These are phyloP conservation scores for Karstenula rhodostoma DNA, from an alignment of 2,329 filamentous ascomycete species.

Conservation along the genomic window DNA sequence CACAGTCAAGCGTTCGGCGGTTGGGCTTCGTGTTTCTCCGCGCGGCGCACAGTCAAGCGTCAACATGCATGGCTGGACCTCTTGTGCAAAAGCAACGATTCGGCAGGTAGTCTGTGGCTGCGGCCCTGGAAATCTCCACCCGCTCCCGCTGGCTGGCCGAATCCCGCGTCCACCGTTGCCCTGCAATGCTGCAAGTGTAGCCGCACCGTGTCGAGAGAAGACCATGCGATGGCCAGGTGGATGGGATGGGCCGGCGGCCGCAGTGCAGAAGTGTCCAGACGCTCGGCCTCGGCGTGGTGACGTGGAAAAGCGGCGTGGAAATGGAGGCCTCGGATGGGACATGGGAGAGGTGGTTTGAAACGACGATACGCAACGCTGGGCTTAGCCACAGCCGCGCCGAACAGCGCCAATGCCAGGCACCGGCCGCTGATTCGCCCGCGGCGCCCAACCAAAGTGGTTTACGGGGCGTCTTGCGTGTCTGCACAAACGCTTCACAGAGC, in stretches of 20 bases:
- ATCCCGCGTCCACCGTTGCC: background rate
- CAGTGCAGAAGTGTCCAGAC: background rate
- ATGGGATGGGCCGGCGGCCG: no score
- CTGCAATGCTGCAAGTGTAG: background rate
- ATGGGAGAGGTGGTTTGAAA: slow-evolving; percentile 4
- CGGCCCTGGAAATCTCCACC: slow-evolving; percentile 9
- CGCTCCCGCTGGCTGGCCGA: background rate
- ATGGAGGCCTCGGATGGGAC: slow-evolving; percentile 7
- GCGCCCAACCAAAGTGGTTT: background rate
- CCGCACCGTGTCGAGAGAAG: background rate
- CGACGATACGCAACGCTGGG: background rate
- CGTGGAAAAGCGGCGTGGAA: slow-evolving; percentile 1
- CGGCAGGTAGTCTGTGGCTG: no score
- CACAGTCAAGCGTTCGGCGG: background rate
- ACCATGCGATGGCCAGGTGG: background rate
- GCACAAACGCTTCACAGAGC: no score
- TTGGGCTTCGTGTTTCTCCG: background rate
- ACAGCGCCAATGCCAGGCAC: slow-evolving; percentile 11
- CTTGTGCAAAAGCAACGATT: background rate
- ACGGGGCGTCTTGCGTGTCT: background rate
- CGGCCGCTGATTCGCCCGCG: slow-evolving; percentile 5
- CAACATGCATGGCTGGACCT: background rate
- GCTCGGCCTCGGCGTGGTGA: background rate
- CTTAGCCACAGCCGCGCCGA: background rate
- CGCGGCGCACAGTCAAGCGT: no score